Conservation (phyloP, 2,329 filamentous ascomycete genomes). For the Claviceps sorghi region DNA sequence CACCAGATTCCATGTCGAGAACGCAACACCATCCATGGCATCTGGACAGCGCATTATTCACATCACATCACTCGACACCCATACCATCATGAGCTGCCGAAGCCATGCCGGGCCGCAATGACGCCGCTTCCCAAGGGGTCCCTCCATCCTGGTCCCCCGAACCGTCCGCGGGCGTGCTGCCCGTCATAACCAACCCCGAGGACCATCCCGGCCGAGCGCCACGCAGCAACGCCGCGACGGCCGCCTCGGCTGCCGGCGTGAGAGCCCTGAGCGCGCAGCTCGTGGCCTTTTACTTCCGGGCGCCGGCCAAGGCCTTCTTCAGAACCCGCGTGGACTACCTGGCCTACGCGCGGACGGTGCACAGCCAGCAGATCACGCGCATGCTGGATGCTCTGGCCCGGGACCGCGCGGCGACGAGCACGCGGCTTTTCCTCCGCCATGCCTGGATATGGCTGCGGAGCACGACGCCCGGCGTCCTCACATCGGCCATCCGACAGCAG, state of each 20-base stretch:
- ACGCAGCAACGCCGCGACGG: slow-evolving; percentile 44
- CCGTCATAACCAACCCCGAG: slow-evolving; percentile 23
- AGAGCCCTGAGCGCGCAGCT: slow-evolving; percentile 72
- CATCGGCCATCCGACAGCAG: slow-evolving; percentile 50
- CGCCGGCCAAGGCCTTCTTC: slow-evolving; percentile 86
- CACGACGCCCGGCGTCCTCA: slow-evolving; percentile 56
- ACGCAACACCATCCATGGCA: too few relatives aligned
- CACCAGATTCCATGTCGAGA: too few relatives aligned
- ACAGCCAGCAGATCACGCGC: slow-evolving; percentile 29
- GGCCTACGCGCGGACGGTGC: slow-evolving; percentile 40
- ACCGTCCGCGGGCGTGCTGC: slow-evolving; percentile 25
- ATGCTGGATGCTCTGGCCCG: slow-evolving; percentile 22
- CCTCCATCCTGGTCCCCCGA: slow-evolving; percentile 10
- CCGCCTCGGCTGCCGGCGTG: slow-evolving; percentile 72
- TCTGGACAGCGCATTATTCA: too few relatives aligned
- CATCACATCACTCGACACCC: neutral
- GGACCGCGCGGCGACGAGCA: slow-evolving; percentile 19
- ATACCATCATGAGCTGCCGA: slow-evolving; percentile 16
- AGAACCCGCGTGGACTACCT: slow-evolving; percentile 76
- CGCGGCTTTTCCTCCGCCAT: slow-evolving; percentile 22
- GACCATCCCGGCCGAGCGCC: slow-evolving; percentile 30
- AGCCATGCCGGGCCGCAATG: slow-evolving; percentile 22
- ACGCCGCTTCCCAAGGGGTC: slow-evolving; percentile 13
- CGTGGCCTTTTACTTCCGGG: slow-evolving; percentile 81
- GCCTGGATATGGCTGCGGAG: slow-evolving; percentile 39